phyloP scores from a whole-genome alignment of 208 protist species.

The Leishmania lainsoni region DNA sequence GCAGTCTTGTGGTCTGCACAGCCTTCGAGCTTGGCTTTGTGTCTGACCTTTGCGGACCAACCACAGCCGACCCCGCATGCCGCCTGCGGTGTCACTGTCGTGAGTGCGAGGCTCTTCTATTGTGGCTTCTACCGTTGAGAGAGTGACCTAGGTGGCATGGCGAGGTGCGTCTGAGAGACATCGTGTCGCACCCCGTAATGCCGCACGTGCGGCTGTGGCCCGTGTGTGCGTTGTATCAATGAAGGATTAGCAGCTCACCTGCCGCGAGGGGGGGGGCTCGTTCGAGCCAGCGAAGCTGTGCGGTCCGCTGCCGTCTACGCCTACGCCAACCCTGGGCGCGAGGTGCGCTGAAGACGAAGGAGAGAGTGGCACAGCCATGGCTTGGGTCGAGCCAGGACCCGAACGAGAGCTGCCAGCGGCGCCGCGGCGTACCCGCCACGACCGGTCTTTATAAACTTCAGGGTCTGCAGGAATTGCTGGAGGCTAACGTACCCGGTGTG shows the following conservation, averaged over 20 bases:
- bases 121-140: slow-evolving; percentile 3
- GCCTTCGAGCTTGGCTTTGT: background rate
- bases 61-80: background rate
- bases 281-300: background rate
- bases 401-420: background rate
- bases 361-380: background rate
- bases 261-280: background rate
- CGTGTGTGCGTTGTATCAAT: background rate
- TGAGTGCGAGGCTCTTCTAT: slow-evolving; percentile 16
- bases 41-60: background rate
- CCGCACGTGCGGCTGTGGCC: background rate
- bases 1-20: background rate
- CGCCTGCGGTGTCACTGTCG: slow-evolving; percentile 1
- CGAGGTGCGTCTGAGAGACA: background rate
- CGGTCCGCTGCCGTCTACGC: too few species aligned
- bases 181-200: background rate
- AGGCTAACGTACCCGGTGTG: slow-evolving; percentile 33
- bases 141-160: background rate
- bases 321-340: too few species aligned
- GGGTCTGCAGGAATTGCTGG: slow-evolving; percentile 34
- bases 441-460: slow-evolving; percentile 23
- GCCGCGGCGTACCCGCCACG: background rate
- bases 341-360: background rate
- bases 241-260: slow-evolving; percentile 3
- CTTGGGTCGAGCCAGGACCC: background rate